A percentile compares a stretch with the other conserved stretches of the same genome.
These are phyloP conservation scores for Populus davidiana DNA, from an alignment of 345 rosid genomes.

Conservation along the genomic window DNA sequence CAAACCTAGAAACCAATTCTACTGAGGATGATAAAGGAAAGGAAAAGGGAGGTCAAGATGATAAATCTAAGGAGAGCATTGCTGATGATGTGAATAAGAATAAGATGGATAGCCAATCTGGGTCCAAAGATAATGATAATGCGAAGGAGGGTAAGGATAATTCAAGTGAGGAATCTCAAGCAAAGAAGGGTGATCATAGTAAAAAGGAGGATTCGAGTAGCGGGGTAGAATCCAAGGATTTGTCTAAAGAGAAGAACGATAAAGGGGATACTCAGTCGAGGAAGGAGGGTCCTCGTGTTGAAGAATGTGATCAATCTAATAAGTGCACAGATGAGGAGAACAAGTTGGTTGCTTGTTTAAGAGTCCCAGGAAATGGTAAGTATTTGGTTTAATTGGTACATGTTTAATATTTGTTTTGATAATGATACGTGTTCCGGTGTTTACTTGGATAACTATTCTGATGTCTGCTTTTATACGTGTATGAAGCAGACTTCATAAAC, in stretches of 20 bases:
- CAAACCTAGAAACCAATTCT: constrained; percentile 19
- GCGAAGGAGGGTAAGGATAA: neutral
- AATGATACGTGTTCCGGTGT: neutral
- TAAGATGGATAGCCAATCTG: neutral
- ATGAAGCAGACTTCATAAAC: neutral
- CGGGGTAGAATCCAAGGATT: constrained; percentile 11
- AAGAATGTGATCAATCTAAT: constrained; percentile 65
- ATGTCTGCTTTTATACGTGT: neutral
- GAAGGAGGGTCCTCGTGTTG: constrained; percentile 42
- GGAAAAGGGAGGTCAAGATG: constrained; percentile 6
- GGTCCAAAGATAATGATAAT: constrained; percentile 7
- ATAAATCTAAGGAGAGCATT: neutral
- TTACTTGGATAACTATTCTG: neutral
- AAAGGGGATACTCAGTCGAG: constrained; percentile 8
- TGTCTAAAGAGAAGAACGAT: constrained; percentile 13
- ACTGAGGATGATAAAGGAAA: constrained; percentile 13
- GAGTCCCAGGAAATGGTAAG: constrained; percentile 76
- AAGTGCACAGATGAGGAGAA: constrained; percentile 51
- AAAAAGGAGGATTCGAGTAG: constrained; percentile 10
- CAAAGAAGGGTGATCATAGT: constrained; percentile 9
- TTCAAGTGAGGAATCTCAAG: constrained; percentile 13
- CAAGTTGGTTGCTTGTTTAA: constrained; percentile 69
- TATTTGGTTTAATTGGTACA: neutral
- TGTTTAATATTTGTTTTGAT: neutral
- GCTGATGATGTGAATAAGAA: neutral